Evolutionary conservation across 176 grass and related monocot genomes (phyloP).

Genomic region (Triticum turgidum): DNA sequence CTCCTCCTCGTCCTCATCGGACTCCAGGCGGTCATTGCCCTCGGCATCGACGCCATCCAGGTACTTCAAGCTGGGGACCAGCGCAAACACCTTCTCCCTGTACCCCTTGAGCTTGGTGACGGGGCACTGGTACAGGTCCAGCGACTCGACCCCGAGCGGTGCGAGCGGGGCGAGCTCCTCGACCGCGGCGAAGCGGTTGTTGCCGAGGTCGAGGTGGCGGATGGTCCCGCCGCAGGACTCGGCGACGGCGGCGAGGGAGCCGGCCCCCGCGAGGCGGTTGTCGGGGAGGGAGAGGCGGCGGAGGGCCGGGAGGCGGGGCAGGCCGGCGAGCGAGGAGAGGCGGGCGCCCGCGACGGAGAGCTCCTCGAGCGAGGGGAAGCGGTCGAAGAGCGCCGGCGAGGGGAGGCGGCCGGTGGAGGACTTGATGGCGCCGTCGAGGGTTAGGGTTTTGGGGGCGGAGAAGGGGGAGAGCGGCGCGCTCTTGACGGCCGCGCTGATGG

Average conservation of each 20-base stretch:
- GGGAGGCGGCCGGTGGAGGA: constrained; percentile 55
- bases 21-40: constrained; percentile 62
- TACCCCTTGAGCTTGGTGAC: constrained; percentile 59
- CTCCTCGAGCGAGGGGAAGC: constrained; percentile 40
- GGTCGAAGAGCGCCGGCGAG: constrained; percentile 42
- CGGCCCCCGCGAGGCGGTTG: constrained; percentile 57
- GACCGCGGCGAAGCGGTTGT: constrained; percentile 56
- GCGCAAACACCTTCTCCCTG: constrained; percentile 48
- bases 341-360: constrained; percentile 58
- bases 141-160: constrained; percentile 30
- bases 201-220: constrained; percentile 61
- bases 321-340: constrained; percentile 47
- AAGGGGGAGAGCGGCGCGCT: background rate
- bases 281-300: constrained; percentile 69
- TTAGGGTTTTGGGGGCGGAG: constrained; percentile 43
- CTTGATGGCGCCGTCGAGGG: constrained; percentile 67
- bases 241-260: constrained; percentile 37
- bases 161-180: constrained; percentile 56
- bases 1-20: constrained; percentile 59
- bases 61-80: constrained; percentile 49
- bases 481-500: constrained; percentile 43
- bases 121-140: constrained; percentile 66
- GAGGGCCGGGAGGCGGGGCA: constrained; percentile 61
- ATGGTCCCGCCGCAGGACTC: constrained; percentile 45
- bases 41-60: constrained; percentile 56